Conservation (phyloP, 2,329 filamentous ascomycete species). For the Claviceps africana region DNA sequence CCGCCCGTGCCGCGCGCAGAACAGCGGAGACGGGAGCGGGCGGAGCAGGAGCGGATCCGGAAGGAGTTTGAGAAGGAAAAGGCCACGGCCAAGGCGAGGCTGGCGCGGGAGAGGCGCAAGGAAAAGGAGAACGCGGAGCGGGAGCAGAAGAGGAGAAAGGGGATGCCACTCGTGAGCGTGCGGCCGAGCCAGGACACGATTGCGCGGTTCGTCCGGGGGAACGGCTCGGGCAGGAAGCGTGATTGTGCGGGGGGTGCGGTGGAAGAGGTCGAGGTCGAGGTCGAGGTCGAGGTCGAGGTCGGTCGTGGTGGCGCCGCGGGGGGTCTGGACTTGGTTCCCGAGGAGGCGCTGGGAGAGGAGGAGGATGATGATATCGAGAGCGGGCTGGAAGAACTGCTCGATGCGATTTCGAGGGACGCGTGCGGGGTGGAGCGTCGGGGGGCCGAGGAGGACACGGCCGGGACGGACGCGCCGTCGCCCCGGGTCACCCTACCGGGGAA, state of each 20-base stretch:
- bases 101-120: constrained; percentile 40
- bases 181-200: constrained; percentile 45
- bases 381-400: constrained; percentile 11
- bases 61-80: constrained; percentile 37
- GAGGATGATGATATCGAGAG: constrained; percentile 12
- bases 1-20: constrained; percentile 27
- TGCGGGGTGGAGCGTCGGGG: neutral
- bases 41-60: constrained; percentile 40
- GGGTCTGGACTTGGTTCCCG: constrained; percentile 9
- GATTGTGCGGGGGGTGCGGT: neutral
- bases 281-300: neutral
- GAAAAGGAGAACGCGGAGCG: constrained; percentile 36
- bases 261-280: neutral
- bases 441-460: too few relatives aligned
- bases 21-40: constrained; percentile 24
- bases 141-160: constrained; percentile 36
- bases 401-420: constrained; percentile 6
- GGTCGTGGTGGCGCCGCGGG: neutral
- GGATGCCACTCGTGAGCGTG: constrained; percentile 39
- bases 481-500: too few relatives aligned
- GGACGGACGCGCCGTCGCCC: too few relatives aligned
- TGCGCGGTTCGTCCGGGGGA: constrained; percentile 32
- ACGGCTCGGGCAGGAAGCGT: constrained; percentile 19
- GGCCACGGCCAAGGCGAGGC: constrained; percentile 31
- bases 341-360: neutral